Evolutionary conservation across 257 asterid genomes (phyloP), one percentile per base, ranked within the genome.

Genomic region (Fraxinus cuspidata): DNA sequence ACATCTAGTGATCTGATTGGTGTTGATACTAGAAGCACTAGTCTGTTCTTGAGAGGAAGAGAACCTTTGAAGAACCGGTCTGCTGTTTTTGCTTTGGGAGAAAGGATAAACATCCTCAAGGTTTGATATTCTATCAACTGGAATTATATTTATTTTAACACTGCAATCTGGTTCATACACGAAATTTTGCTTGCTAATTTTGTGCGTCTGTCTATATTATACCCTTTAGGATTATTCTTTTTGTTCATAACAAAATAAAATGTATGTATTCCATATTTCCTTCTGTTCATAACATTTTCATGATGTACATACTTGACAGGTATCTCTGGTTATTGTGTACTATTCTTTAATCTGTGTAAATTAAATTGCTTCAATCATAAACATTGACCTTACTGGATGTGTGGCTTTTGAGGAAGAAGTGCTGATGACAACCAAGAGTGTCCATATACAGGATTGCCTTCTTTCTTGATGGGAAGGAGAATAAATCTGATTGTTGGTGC

Each of bases 51-150:
- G 76, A 90, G 98, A 84, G 98, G 97, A 81, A 90, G 94, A 78
- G 99, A 96, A 76, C 99, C 98, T n/a, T 83, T 96, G 90, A 96
- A 93, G 91, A 96, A 96, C 79, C 94, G 98, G 32, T 96, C 99
- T 83, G 94, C 99, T 78, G 97, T 96, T 84, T 96, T 92, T 85
- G 97, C 98, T 84, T 77, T 96, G 87, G 99, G 99, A 75, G 98
- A 96, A 72, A 90, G 99, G 89, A 93, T 96, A 83, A 89, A 86
- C 77, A 91, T 96, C 88, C 97, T 96, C 79, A 96, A 96, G 99
- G 99, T 96, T 74, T 53, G 75, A 56, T 63, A 63, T 27, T 63
- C 15, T 63, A 27, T 25, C 3, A 63, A 27, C 35, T 63, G 34
- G 34, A 63, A 27, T 1, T 12, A 11, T 63, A 7, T 60, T 3